Evolutionary conservation across 371 early-diverging fungal species (phyloP).

Genomic region (Lichtheimia ornata): DNA sequence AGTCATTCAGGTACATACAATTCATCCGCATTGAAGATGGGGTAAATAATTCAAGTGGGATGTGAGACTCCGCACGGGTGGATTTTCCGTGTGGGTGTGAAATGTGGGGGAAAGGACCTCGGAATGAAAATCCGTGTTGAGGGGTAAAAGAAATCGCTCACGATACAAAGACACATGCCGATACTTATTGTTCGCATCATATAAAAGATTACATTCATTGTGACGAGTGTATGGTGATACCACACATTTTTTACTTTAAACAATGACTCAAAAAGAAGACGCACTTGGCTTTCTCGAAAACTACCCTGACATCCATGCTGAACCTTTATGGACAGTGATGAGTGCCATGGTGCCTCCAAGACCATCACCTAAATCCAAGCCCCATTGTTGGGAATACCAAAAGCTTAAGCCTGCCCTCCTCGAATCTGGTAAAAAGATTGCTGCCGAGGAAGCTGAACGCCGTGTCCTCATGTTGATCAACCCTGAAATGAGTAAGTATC

Average conservation of each 20-base stretch:
- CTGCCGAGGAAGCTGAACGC: slow-evolving; percentile 26
- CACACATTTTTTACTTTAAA: neutral
- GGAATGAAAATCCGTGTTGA: too few relatives aligned
- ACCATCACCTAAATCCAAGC: slow-evolving; percentile 21
- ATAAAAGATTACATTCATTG: neutral
- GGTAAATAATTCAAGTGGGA: too few relatives aligned
- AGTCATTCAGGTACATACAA: too few relatives aligned
- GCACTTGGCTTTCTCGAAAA: slow-evolving; percentile 19
- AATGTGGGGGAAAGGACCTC: too few relatives aligned
- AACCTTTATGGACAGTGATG: slow-evolving; percentile 31
- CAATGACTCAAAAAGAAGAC: slow-evolving; percentile 12
- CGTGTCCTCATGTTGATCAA: slow-evolving; percentile 28
- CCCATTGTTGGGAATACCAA: slow-evolving; percentile 26
- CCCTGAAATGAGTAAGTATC: slow-evolving; percentile 18
- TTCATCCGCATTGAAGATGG: too few relatives aligned
- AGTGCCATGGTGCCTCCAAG: slow-evolving; percentile 27
- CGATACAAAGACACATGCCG: neutral
- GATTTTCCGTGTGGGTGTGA: too few relatives aligned
- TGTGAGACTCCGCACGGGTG: too few relatives aligned
- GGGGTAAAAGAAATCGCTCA: neutral
- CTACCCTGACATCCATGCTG: slow-evolving; percentile 19
- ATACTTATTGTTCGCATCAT: neutral
- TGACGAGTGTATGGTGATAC: neutral
- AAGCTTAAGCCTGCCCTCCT: slow-evolving; percentile 23
- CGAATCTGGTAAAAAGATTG: slow-evolving; percentile 20